phyloP scores from a whole-genome alignment of 2,329 filamentous ascomycete species.

The Phoma sp. region DNA sequence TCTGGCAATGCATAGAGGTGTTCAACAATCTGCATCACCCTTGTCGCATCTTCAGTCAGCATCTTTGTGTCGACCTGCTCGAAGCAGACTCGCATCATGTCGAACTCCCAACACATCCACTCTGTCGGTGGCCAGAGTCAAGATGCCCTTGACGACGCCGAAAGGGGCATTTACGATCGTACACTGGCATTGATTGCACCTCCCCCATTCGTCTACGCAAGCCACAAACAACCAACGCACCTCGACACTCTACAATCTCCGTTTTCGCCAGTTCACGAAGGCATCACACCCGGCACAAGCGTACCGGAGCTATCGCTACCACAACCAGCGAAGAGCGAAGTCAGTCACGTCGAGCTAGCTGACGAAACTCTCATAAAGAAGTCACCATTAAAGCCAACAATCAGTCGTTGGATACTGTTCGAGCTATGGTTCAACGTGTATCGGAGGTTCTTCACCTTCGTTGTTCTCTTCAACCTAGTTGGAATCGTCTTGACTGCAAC shows the following conservation, averaged over 20 bases:
- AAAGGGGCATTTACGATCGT: slow-evolving; percentile 43
- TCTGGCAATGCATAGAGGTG: slow-evolving; percentile 27
- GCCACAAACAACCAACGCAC: slow-evolving; percentile 16
- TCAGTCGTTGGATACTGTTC: slow-evolving; percentile 41
- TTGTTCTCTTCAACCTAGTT: slow-evolving; percentile 38
- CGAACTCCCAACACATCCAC: slow-evolving; percentile 24
- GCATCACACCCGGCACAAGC: slow-evolving; percentile 43
- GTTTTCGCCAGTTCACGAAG: slow-evolving; percentile 42
- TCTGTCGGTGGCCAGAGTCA: slow-evolving; percentile 25
- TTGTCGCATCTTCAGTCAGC: slow-evolving; percentile 30
- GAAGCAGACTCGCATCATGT: slow-evolving; percentile 30
- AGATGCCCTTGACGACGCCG: slow-evolving; percentile 41
- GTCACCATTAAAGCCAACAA: slow-evolving; percentile 28
- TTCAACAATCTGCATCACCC: slow-evolving; percentile 30
- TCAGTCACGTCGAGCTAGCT: slow-evolving; percentile 27
- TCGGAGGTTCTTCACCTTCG: slow-evolving; percentile 45
- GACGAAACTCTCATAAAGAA: slow-evolving; percentile 28
- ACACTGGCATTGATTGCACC: slow-evolving; percentile 34
- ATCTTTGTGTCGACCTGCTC: slow-evolving; percentile 23
- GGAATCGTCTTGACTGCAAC: slow-evolving; percentile 41
- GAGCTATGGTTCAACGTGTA: slow-evolving; percentile 48
- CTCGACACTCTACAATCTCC: slow-evolving; percentile 26
- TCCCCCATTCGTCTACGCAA: slow-evolving; percentile 38
- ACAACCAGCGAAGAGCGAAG: slow-evolving; percentile 23
- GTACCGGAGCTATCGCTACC: slow-evolving; percentile 42